Conservation (phyloP, 306 rosid genomes). For the Acacia crassicarpa region DNA sequence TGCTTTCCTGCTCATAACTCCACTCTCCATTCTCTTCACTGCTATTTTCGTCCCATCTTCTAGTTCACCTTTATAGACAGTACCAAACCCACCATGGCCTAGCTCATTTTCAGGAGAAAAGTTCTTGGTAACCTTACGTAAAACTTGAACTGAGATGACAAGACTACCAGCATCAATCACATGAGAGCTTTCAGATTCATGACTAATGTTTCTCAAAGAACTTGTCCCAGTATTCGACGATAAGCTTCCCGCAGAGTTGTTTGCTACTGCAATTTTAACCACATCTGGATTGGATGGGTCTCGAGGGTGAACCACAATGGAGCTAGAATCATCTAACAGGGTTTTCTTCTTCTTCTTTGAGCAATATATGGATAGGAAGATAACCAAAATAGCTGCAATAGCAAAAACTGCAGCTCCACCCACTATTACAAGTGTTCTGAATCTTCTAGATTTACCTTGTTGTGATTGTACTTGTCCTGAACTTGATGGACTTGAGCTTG, state of each 20-base stretch:
- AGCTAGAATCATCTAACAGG: slow-evolving; percentile 31
- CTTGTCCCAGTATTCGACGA: slow-evolving; percentile 52
- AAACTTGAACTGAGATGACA: slow-evolving; percentile 59
- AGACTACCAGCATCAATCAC: slow-evolving; percentile 49
- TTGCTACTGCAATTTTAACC: slow-evolving; percentile 50
- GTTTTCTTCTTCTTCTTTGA: slow-evolving; percentile 40
- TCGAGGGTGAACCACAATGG: slow-evolving; percentile 51
- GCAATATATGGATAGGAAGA: slow-evolving; percentile 40
- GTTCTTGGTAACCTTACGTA: slow-evolving; percentile 56
- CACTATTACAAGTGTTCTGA: slow-evolving; percentile 28
- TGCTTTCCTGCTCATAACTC: slow-evolving; percentile 51
- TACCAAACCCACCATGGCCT: slow-evolving; percentile 83
- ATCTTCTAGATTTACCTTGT: slow-evolving; percentile 25
- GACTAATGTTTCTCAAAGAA: slow-evolving; percentile 45
- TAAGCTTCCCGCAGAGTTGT: slow-evolving; percentile 42
- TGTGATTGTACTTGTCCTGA: slow-evolving; percentile 30
- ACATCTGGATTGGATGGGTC: slow-evolving; percentile 53
- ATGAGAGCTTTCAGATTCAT: slow-evolving; percentile 50
- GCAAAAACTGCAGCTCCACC: slow-evolving; percentile 36
- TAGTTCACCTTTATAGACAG: slow-evolving; percentile 76
- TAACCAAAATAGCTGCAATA: slow-evolving; percentile 30
- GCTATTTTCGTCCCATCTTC: slow-evolving; percentile 67
- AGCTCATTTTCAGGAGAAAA: slow-evolving; percentile 67
- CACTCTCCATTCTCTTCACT: slow-evolving; percentile 87
- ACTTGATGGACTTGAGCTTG: slow-evolving; percentile 31